A percentile compares a stretch with the other conserved stretches of the same genome.
Conservation (phyloP, 2,329 filamentous ascomycete genomes). For the Neofusicoccum cordaticola region DNA sequence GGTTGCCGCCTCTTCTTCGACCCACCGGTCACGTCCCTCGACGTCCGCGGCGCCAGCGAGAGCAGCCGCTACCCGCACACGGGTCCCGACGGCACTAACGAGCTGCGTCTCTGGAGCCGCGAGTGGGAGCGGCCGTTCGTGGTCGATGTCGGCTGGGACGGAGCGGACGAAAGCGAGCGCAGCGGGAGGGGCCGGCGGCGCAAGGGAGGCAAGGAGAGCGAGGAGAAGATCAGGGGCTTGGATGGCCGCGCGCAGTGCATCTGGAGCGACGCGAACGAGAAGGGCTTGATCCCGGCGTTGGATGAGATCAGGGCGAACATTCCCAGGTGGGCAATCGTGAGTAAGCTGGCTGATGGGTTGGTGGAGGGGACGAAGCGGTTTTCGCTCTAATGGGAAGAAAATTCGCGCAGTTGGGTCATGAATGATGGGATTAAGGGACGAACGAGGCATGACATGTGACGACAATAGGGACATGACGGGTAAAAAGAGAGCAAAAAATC, state of each 20-base stretch:
- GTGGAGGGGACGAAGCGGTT: conserved; percentile 77
- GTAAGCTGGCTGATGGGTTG: conserved; percentile 73
- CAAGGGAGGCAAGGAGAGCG: conserved; percentile 21
- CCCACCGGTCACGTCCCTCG: conserved; percentile 60
- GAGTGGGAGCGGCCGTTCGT: conserved; percentile 75
- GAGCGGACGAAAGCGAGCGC: conserved; percentile 24
- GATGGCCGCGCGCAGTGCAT: conserved; percentile 69
- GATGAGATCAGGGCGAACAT: conserved; percentile 75
- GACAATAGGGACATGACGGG: not conserved
- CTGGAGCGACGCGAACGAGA: conserved; percentile 81
- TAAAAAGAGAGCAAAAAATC: not conserved
- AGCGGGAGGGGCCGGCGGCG: not conserved
- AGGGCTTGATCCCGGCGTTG: conserved; percentile 73
- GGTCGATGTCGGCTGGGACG: conserved; percentile 68
- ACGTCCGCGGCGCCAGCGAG: conserved; percentile 59
- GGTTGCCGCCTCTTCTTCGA: conserved; percentile 74
- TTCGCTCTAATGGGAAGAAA: conserved; percentile 43
- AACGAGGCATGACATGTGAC: not conserved
- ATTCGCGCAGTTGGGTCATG: not conserved
- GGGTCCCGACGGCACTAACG: conserved; percentile 60
- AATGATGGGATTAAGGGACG: not conserved
- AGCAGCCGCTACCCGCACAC: conserved; percentile 65
- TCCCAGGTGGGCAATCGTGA: conserved; percentile 75
- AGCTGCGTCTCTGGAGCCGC: conserved; percentile 78
- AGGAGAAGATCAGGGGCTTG: conserved; percentile 18